Conservation (phyloP, 2,329 filamentous ascomycete species). For the Cercospora berteroae region DNA sequence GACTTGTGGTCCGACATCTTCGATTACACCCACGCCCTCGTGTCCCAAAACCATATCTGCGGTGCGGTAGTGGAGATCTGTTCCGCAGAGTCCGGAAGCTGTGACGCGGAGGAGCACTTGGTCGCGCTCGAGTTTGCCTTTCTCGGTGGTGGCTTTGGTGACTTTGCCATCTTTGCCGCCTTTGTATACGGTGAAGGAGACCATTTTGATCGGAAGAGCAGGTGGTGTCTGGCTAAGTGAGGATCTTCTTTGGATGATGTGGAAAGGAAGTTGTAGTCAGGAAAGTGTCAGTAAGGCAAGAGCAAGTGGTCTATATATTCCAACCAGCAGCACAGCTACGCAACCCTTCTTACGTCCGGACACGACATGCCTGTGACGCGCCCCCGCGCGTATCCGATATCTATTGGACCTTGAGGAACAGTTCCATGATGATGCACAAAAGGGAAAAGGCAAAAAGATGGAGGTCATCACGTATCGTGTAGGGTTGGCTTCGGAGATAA, state of each 20-base stretch:
- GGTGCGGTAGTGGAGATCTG: constrained; percentile 42
- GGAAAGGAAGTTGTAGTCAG: neutral
- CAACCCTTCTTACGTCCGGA: neutral
- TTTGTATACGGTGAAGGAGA: constrained; percentile 62
- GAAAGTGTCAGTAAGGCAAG: neutral
- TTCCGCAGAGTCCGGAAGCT: constrained; percentile 66
- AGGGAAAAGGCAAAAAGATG: neutral
- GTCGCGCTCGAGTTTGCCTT: constrained; percentile 49
- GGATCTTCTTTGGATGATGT: neutral
- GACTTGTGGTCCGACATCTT: constrained; percentile 48
- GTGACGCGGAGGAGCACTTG: constrained; percentile 64
- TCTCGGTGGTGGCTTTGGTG: constrained; percentile 49
- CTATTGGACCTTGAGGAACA: neutral
- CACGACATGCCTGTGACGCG: neutral
- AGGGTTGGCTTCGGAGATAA: neutral
- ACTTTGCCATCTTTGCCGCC: constrained; percentile 59
- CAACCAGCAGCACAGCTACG: neutral
- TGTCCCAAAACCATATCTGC: constrained; percentile 53
- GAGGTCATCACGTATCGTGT: neutral
- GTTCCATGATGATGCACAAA: neutral
- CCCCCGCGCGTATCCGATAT: neutral
- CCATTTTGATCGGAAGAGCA: constrained; percentile 27
- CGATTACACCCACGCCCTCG: constrained; percentile 55
- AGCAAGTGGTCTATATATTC: neutral
- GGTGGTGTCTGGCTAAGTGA: neutral